Percentiles rank a stretch among this genome's conserved stretches.
phyloP scores from a whole-genome alignment of 2,329 filamentous ascomycete genomes.

The Aspergillus sp. region DNA sequence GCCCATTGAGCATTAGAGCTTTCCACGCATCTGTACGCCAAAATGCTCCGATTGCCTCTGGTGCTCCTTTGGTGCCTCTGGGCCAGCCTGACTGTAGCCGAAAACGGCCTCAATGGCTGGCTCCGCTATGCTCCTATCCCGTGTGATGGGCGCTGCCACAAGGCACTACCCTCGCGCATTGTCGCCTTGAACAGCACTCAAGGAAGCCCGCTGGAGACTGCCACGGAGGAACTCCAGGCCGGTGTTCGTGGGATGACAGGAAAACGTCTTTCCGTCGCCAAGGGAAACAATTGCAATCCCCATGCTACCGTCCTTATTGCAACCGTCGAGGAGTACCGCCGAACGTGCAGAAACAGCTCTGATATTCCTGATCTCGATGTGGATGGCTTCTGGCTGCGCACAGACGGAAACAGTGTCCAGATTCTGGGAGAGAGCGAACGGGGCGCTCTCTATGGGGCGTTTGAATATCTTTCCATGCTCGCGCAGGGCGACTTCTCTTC shows the following conservation, averaged over 20 bases:
- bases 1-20: not conserved
- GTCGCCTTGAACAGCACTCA: constrained; percentile 54
- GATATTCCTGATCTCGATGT: constrained; percentile 27
- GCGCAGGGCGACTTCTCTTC: constrained; percentile 56
- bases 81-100: constrained; percentile 39
- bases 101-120: constrained; percentile 63
- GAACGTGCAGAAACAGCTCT: constrained; percentile 16
- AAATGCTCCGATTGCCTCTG: not conserved
- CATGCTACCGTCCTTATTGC: constrained; percentile 27
- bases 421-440: constrained; percentile 66
- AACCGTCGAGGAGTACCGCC: constrained; percentile 30
- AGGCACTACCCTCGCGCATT: constrained; percentile 48
- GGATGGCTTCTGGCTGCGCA: constrained; percentile 60
- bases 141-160: constrained; percentile 34
- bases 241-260: constrained; percentile 59
- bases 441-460: constrained; percentile 66
- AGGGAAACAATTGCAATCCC: constrained; percentile 17
- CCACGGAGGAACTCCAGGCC: constrained; percentile 56
- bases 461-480: constrained; percentile 65
- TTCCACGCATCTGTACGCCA: not conserved
- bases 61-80: not conserved
- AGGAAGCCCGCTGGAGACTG: constrained; percentile 57
- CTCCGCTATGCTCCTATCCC: constrained; percentile 60
- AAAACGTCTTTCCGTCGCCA: constrained; percentile 39
- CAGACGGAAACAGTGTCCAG: constrained; percentile 45